Conservation (phyloP, 2,329 filamentous ascomycete genomes). For the Biscogniauxia mediterranea region DNA sequence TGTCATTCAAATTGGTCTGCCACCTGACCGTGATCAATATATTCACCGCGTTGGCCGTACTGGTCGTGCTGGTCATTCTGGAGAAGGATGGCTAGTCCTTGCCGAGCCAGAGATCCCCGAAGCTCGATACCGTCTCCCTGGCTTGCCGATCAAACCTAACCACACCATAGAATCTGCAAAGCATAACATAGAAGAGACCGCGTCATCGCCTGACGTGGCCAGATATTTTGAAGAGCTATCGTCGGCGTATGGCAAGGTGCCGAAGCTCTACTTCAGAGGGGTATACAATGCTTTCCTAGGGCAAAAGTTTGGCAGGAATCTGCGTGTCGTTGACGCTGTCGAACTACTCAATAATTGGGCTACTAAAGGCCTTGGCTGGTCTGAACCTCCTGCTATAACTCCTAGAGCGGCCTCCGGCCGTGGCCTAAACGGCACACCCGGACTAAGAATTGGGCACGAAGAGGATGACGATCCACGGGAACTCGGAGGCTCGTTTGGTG, state of each 20-base stretch:
- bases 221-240: constrained; percentile 43
- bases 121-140: constrained; percentile 51
- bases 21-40: constrained; percentile 66
- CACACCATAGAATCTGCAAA: constrained; percentile 48
- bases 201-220: constrained; percentile 37
- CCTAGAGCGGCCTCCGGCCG: constrained; percentile 20
- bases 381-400: constrained; percentile 43
- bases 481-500: background rate
- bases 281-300: constrained; percentile 61
- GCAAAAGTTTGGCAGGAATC: constrained; percentile 39
- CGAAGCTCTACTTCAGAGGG: constrained; percentile 39
- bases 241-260: constrained; percentile 42
- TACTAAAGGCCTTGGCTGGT: constrained; percentile 50
- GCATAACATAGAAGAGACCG: constrained; percentile 48
- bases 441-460: constrained; percentile 27
- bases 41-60: constrained; percentile 78
- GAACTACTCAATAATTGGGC: constrained; percentile 54
- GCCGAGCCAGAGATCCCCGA: constrained; percentile 50
- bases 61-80: constrained; percentile 70
- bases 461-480: constrained; percentile 1
- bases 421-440: constrained; percentile 27
- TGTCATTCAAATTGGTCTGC: constrained; percentile 69
- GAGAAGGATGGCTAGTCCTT: constrained; percentile 68
- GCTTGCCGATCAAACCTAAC: constrained; percentile 60
- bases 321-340: constrained; percentile 38